A percentile compares a stretch with the other conserved stretches of the same genome.
These are phyloP conservation scores for Xylariaceae sp. DNA, from an alignment of 2,329 filamentous ascomycete genomes.

Conservation along the genomic window DNA sequence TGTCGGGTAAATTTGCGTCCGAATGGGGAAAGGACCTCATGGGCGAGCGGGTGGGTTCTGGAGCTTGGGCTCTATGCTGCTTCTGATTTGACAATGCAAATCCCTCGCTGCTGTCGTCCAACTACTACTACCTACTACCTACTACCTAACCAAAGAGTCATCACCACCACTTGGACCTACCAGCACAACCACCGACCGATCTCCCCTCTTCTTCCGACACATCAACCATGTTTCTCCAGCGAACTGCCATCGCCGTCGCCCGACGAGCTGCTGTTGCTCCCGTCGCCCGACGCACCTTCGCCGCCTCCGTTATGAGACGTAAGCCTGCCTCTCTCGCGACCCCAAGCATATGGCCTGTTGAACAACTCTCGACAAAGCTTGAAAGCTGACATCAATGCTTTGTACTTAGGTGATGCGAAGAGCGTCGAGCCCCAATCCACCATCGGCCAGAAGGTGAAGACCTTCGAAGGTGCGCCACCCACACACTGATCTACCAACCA, in stretches of 20 bases:
- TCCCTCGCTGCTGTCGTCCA: constrained; percentile 31
- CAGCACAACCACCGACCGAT: constrained; percentile 11
- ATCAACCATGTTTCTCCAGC: constrained; percentile 59
- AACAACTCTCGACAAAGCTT: constrained; percentile 26
- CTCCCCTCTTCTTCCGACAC: constrained; percentile 22
- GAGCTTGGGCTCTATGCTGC: constrained; percentile 11
- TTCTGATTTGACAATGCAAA: constrained; percentile 39
- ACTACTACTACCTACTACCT: too few relatives aligned
- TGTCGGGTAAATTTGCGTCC: constrained; percentile 19
- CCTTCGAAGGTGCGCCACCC: constrained; percentile 41
- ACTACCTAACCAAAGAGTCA: too few relatives aligned
- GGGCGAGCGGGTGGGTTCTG: constrained; percentile 7
- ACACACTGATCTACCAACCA: background rate
- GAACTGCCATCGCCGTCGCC: constrained; percentile 56
- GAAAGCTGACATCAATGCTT: constrained; percentile 31
- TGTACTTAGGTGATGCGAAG: constrained; percentile 39
- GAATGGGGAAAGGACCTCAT: constrained; percentile 14
- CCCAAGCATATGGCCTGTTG: too few relatives aligned
- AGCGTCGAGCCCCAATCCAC: constrained; percentile 45
- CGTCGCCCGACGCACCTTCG: constrained; percentile 55
- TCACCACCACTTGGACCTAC: constrained; percentile 11
- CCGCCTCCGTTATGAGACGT: constrained; percentile 59
- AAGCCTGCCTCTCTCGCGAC: constrained; percentile 33
- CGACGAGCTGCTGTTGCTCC: constrained; percentile 55
- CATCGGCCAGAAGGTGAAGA: constrained; percentile 37